Percentiles rank a stretch among this genome's conserved stretches.
phyloP scores from a whole-genome alignment of 2,329 filamentous ascomycete genomes.

The Colletotrichum cordylinicola region DNA sequence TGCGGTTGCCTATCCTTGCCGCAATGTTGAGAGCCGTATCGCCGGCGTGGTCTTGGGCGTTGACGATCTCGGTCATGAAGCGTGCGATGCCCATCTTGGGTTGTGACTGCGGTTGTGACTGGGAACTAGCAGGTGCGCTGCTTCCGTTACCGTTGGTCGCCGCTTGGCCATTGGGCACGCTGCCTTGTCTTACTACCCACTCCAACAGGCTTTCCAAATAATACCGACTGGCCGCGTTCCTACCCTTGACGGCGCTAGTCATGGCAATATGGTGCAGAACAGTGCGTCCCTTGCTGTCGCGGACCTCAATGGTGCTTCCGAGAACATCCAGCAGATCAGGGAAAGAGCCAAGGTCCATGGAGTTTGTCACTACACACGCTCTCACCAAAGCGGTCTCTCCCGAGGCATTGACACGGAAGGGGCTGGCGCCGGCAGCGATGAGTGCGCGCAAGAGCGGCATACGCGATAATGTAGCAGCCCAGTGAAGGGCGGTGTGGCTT shows the following conservation, averaged over 20 bases:
- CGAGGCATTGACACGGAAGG: slow-evolving; percentile 84
- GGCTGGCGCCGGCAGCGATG: slow-evolving; percentile 83
- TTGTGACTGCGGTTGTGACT: slow-evolving; percentile 35
- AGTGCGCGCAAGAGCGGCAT: slow-evolving; percentile 82
- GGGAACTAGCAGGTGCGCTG: slow-evolving; percentile 44
- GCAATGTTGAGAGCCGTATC: slow-evolving; percentile 96
- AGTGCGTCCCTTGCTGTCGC: slow-evolving; percentile 87
- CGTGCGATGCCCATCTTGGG: slow-evolving; percentile 85
- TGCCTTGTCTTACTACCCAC: slow-evolving; percentile 89
- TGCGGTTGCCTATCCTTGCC: slow-evolving; percentile 88
- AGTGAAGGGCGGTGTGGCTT: slow-evolving; percentile 90
- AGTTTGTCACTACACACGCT: slow-evolving; percentile 92
- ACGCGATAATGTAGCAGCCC: slow-evolving; percentile 92
- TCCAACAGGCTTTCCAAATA: slow-evolving; percentile 94
- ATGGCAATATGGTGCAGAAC: slow-evolving; percentile 96
- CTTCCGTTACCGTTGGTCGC: slow-evolving; percentile 30
- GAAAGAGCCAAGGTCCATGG: slow-evolving; percentile 88
- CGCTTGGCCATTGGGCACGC: slow-evolving; percentile 60
- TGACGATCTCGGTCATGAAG: slow-evolving; percentile 97
- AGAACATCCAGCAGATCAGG: slow-evolving; percentile 89
- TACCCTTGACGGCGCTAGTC: slow-evolving; percentile 92
- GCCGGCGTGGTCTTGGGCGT: slow-evolving; percentile 90
- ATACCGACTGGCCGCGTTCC: slow-evolving; percentile 90
- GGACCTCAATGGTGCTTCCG: slow-evolving; percentile 86
- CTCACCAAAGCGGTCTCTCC: slow-evolving; percentile 95